Conservation (phyloP, 352 stramenopile genomes). For the Globisporangium recalcitrans region DNA sequence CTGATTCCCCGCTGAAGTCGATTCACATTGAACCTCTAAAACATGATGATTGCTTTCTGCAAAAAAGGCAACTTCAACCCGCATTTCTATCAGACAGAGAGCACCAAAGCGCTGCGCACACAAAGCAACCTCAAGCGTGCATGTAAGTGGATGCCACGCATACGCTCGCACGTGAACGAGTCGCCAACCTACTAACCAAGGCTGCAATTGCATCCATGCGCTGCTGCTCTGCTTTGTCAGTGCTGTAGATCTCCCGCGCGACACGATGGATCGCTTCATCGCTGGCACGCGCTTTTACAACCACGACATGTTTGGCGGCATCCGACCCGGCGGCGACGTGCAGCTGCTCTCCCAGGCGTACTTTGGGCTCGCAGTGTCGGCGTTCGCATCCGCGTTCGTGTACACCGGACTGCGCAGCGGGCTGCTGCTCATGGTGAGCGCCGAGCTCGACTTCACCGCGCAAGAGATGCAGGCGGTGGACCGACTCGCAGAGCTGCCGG, state of each 20-base stretch:
- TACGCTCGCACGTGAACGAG: background rate
- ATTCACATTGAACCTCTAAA: slow-evolving; percentile 11
- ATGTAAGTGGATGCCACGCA: background rate
- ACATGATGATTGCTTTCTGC: slow-evolving; percentile 8
- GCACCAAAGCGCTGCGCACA: background rate
- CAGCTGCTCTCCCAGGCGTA: slow-evolving; percentile 14
- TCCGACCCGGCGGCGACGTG: slow-evolving; percentile 16
- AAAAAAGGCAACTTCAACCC: background rate
- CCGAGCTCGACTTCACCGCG: slow-evolving; percentile 9
- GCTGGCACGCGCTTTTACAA: slow-evolving; percentile 24
- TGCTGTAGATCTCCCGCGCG: background rate
- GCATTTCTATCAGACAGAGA: background rate
- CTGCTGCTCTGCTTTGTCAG: background rate
- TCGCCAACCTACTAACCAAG: background rate
- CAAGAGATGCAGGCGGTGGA: slow-evolving; percentile 19
- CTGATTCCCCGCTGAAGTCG: slow-evolving; percentile 2
- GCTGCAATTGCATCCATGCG: background rate
- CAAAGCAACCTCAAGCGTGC: background rate
- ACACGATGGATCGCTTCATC: slow-evolving; percentile 16
- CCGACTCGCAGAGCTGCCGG: slow-evolving; percentile 38
- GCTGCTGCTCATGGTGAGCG: slow-evolving; percentile 15
- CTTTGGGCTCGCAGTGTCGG: slow-evolving; percentile 16
- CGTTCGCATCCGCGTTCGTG: slow-evolving; percentile 18
- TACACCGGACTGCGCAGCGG: slow-evolving; percentile 18
- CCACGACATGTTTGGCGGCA: slow-evolving; percentile 19